phyloP scores from a whole-genome alignment of 2,329 filamentous ascomycete genomes.

The Calonectria multiphialidica region DNA sequence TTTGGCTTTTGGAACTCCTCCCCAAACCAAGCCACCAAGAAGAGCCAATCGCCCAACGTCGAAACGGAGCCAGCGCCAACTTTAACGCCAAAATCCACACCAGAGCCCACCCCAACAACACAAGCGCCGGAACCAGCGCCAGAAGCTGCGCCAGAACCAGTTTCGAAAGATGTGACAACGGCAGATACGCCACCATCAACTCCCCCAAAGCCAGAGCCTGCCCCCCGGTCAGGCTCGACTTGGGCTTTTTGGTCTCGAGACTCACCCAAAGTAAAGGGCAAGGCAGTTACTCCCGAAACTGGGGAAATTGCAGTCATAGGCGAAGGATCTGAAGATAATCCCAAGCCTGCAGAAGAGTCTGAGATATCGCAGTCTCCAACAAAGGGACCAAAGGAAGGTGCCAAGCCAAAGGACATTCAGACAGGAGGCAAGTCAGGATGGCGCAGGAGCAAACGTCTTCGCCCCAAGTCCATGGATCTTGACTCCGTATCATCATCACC shows the following conservation, averaged over 20 bases:
- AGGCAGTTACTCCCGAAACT: slow-evolving; percentile 51
- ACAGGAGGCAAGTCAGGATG: slow-evolving; percentile 46
- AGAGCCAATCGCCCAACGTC: slow-evolving; percentile 26
- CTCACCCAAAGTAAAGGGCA: slow-evolving; percentile 51
- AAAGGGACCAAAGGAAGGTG: slow-evolving; percentile 49
- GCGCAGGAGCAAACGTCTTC: slow-evolving; percentile 58
- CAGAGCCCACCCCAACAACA: background rate
- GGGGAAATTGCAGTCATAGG: slow-evolving; percentile 70
- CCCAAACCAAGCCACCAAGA: slow-evolving; percentile 21
- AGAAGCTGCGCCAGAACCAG: slow-evolving; percentile 26
- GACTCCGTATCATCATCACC: slow-evolving; percentile 51
- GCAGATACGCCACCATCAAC: slow-evolving; percentile 53
- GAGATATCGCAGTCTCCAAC: slow-evolving; percentile 53
- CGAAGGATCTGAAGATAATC: slow-evolving; percentile 68
- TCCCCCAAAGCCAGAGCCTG: slow-evolving; percentile 46
- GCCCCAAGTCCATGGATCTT: slow-evolving; percentile 62
- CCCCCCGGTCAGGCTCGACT: slow-evolving; percentile 70
- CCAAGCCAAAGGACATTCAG: slow-evolving; percentile 48
- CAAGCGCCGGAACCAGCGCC: background rate
- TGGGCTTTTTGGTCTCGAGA: slow-evolving; percentile 88
- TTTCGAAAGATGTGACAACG: slow-evolving; percentile 56
- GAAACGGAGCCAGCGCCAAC: slow-evolving; percentile 22
- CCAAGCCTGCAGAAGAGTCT: slow-evolving; percentile 58
- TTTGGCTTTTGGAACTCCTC: slow-evolving; percentile 54
- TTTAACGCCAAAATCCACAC: background rate